These are phyloP conservation scores for Aspergillus ellipticus DNA, from an alignment of 495 filamentous ascomycete species.

Conservation along the genomic window DNA sequence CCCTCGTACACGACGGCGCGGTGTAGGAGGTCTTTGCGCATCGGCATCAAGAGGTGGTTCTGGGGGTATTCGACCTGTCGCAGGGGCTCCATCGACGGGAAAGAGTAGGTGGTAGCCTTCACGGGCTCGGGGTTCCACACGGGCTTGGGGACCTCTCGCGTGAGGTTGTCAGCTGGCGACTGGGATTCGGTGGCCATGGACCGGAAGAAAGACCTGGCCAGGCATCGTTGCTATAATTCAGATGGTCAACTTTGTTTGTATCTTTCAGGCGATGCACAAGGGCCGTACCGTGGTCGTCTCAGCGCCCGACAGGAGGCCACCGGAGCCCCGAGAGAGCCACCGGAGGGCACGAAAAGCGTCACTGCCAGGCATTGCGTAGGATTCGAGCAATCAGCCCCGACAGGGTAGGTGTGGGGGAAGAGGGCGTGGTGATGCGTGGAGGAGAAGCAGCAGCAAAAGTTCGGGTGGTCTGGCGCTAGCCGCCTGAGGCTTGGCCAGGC, in stretches of 20 bases:
- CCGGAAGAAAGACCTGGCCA: slow-evolving; percentile 46
- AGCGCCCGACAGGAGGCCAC: slow-evolving; percentile 38
- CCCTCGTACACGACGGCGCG: slow-evolving; percentile 91
- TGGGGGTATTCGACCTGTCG: slow-evolving; percentile 73
- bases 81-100: slow-evolving; percentile 83
- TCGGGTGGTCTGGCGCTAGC: slow-evolving; percentile 31
- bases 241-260: slow-evolving; percentile 15
- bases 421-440: slow-evolving; percentile 14
- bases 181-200: slow-evolving; percentile 76
- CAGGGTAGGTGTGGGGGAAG: background rate
- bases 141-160: slow-evolving; percentile 32
- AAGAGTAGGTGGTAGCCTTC: slow-evolving; percentile 79
- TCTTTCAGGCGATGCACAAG: no score
- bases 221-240: slow-evolving; percentile 47
- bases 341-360: slow-evolving; percentile 35
- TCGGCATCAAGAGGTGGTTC: slow-evolving; percentile 78
- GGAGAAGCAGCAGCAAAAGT: slow-evolving; percentile 36
- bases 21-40: slow-evolving; percentile 90
- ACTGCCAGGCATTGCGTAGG: slow-evolving; percentile 35
- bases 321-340: slow-evolving; percentile 43
- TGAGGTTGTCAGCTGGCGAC: slow-evolving; percentile 31
- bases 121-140: slow-evolving; percentile 44
- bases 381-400: background rate
- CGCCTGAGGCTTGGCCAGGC: slow-evolving; percentile 33
- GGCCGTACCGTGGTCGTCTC: slow-evolving; percentile 46